Evolutionary conservation across 495 filamentous ascomycete species (phyloP).

Genomic region (Trichodelitschia bisporula): DNA sequence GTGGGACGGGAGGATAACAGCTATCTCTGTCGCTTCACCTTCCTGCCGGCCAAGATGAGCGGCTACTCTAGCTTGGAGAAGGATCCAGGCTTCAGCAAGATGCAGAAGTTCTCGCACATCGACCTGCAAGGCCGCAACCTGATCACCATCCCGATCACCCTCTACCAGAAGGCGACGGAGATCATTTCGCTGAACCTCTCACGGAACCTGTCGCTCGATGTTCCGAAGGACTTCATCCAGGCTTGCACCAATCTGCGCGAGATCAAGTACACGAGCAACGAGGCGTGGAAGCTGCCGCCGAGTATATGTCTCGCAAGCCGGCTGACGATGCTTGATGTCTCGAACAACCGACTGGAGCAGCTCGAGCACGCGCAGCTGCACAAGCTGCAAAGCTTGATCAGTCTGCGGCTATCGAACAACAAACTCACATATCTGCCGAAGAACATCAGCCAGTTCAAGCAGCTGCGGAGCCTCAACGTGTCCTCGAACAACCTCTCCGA

Average conservation of each 20-base stretch:
- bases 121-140: conserved; percentile 81
- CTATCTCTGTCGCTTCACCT: conserved; percentile 87
- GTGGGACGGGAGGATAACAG: conserved; percentile 96
- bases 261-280: conserved; percentile 83
- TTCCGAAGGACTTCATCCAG: conserved; percentile 92
- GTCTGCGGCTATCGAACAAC: conserved; percentile 85
- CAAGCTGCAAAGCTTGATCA: conserved; percentile 47
- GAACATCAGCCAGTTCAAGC: conserved; percentile 56
- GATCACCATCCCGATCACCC: conserved; percentile 76
- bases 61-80: conserved; percentile 50
- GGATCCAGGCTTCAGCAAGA: conserved; percentile 55
- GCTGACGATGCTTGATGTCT: conserved; percentile 75
- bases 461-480: conserved; percentile 60
- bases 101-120: conserved; percentile 78
- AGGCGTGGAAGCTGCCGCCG: conserved; percentile 61
- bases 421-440: conserved; percentile 47
- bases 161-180: conserved; percentile 76
- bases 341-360: conserved; percentile 75
- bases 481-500: conserved; percentile 74
- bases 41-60: conserved; percentile 65
- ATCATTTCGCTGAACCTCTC: conserved; percentile 92
- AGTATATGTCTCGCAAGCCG: conserved; percentile 63
- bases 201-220: conserved; percentile 68
- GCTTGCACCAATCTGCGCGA: conserved; percentile 76
- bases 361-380: conserved; percentile 62